These are phyloP conservation scores for Boletus smithii DNA, from an alignment of 1,284 basidiomycete species.

Conservation along the genomic window DNA sequence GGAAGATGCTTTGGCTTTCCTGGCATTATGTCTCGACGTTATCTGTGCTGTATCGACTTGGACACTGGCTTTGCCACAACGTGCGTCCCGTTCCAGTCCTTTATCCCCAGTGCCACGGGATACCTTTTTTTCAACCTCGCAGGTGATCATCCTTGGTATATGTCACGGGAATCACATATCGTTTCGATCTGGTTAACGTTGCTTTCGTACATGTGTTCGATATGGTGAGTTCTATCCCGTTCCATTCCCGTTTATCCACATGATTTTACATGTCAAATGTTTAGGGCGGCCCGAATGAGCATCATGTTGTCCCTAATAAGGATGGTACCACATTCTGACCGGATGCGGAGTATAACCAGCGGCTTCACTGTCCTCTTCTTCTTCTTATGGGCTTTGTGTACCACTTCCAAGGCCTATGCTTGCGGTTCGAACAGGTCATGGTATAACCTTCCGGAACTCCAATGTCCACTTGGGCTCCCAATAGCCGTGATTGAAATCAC, in stretches of 20 bases:
- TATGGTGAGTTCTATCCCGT: conserved; percentile 10
- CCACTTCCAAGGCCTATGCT: conserved; percentile 9
- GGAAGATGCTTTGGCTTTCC: conserved; percentile 18
- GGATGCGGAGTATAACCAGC: conserved; percentile 3
- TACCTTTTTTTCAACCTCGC: no score
- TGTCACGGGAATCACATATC: conserved; percentile 6
- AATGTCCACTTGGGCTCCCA: conserved; percentile 11
- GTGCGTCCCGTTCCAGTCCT: conserved; percentile 16
- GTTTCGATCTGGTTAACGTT: conserved; percentile 16
- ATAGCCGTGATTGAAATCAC: conserved; percentile 11
- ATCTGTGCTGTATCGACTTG: conserved; percentile 16
- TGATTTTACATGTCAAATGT: neutral
- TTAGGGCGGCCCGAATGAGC: conserved; percentile 19
- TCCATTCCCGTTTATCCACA: neutral
- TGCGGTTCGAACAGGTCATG: conserved; percentile 14
- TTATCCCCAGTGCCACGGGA: no score
- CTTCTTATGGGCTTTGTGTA: conserved; percentile 10
- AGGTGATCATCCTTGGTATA: conserved; percentile 11
- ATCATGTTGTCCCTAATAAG: conserved; percentile 18
- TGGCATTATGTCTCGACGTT: conserved; percentile 13
- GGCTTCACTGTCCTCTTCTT: conserved; percentile 6
- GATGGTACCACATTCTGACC: neutral
- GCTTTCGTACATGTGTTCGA: conserved; percentile 11
- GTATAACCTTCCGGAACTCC: conserved; percentile 2
- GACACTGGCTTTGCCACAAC: conserved; percentile 8